A percentile compares a stretch with the other conserved stretches of the same genome.
These are phyloP conservation scores for Malus hybrid DNA, from an alignment of 331 rosid genomes.

Conservation along the genomic window DNA sequence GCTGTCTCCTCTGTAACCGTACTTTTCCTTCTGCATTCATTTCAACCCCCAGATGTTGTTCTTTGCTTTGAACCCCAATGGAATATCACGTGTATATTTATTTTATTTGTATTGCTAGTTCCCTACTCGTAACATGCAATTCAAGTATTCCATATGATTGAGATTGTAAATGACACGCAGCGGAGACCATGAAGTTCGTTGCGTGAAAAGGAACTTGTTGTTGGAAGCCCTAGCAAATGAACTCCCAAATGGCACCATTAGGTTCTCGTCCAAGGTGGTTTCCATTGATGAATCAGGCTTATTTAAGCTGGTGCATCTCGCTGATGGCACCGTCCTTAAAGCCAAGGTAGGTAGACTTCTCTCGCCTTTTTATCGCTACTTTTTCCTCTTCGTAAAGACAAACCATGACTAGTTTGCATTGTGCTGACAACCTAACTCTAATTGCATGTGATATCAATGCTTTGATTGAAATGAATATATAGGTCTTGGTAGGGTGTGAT, in stretches of 20 bases:
- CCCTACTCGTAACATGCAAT: background rate
- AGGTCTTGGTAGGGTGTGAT: slow-evolving; percentile 73
- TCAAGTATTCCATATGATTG: background rate
- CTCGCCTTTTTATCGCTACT: no score
- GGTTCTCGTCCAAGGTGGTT: slow-evolving; percentile 57
- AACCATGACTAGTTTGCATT: no score
- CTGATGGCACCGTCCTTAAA: slow-evolving; percentile 50
- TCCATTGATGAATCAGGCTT: slow-evolving; percentile 51
- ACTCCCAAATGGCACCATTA: slow-evolving; percentile 54
- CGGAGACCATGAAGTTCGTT: slow-evolving; percentile 43
- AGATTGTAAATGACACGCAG: slow-evolving; percentile 8
- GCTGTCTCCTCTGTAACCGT: background rate
- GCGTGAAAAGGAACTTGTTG: slow-evolving; percentile 40
- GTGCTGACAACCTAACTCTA: no score
- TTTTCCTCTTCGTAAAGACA: no score
- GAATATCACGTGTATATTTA: background rate
- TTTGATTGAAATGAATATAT: background rate
- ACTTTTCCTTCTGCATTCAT: background rate
- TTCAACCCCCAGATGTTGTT: background rate
- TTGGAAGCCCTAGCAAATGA: slow-evolving; percentile 54
- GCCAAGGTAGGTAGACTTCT: slow-evolving; percentile 40
- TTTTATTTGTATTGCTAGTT: no score
- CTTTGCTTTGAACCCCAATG: background rate
- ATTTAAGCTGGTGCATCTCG: slow-evolving; percentile 49
- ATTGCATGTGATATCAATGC: no score